phyloP scores from a whole-genome alignment of 805 yeast genomes.

The Phaffomyces antillensis region DNA sequence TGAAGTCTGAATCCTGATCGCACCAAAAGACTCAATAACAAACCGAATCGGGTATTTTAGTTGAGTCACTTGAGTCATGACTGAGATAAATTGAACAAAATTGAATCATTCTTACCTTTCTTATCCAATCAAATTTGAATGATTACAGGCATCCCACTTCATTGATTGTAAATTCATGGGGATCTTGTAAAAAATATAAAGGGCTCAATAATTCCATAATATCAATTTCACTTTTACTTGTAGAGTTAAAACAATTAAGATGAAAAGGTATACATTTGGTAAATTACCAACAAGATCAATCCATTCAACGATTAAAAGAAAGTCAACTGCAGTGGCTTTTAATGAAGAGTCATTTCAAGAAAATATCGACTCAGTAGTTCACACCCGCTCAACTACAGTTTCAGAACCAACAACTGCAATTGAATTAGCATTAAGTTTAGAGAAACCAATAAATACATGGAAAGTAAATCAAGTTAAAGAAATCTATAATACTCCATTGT shows the following conservation, averaged over 20 bases:
- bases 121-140: too few species aligned
- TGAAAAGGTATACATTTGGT: slow-evolving; percentile 1
- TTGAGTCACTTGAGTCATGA: not conserved
- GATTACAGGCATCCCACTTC: too few species aligned
- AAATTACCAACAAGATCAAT: not conserved
- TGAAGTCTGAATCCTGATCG: too few species aligned
- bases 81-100: not conserved
- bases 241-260: not conserved
- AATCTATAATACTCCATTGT: slow-evolving; percentile 59
- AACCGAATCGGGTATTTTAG: too few species aligned
- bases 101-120: not conserved
- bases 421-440: slow-evolving; percentile 25
- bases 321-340: not conserved
- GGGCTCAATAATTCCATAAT: too few species aligned
- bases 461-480: slow-evolving; percentile 49
- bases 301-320: not conserved
- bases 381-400: not conserved
- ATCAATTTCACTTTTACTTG: too few species aligned
- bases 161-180: too few species aligned
- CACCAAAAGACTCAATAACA: too few species aligned
- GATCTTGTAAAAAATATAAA: too few species aligned
- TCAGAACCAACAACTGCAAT: slow-evolving; percentile 11
- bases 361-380: not conserved
- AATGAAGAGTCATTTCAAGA: not conserved
- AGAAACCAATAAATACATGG: slow-evolving; percentile 40